Percentiles rank a stretch among this genome's conserved stretches.
These are phyloP conservation scores for Basidioascus undulatus DNA, from an alignment of 768 basidiomycete genomes.

Conservation along the genomic window DNA sequence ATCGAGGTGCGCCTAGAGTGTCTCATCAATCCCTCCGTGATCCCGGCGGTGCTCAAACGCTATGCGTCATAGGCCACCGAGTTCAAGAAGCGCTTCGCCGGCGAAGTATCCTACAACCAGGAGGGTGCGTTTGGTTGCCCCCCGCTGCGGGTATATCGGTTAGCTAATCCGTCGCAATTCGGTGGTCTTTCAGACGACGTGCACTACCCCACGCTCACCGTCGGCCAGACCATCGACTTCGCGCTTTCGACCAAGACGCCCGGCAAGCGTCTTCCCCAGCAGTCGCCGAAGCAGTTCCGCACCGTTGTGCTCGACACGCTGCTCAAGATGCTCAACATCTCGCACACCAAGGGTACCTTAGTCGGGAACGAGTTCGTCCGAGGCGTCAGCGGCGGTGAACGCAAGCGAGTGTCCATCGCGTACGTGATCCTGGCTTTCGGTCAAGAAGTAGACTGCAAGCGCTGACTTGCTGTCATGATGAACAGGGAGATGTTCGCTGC, in stretches of 20 bases:
- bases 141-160: no score
- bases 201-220: constrained; percentile 66
- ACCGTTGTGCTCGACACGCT: constrained; percentile 22
- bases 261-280: constrained; percentile 16
- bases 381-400: constrained; percentile 24
- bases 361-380: constrained; percentile 23
- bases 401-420: constrained; percentile 25
- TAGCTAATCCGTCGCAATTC: no score
- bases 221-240: constrained; percentile 44
- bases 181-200: no score
- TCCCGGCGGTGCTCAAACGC: no score
- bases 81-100: constrained; percentile 27
- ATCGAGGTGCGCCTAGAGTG: no score
- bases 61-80: no score
- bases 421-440: no score
- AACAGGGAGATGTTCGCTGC: constrained; percentile 21
- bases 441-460: no score
- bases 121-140: background rate
- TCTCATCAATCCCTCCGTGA: no score
- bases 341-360: constrained; percentile 21
- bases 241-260: constrained; percentile 27
- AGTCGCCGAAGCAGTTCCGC: constrained; percentile 15
- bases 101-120: constrained; percentile 47
- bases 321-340: constrained; percentile 30
- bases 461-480: no score